These are phyloP conservation scores for Lindgomyces ingoldianus DNA, from an alignment of 495 filamentous ascomycete genomes.

Conservation along the genomic window DNA sequence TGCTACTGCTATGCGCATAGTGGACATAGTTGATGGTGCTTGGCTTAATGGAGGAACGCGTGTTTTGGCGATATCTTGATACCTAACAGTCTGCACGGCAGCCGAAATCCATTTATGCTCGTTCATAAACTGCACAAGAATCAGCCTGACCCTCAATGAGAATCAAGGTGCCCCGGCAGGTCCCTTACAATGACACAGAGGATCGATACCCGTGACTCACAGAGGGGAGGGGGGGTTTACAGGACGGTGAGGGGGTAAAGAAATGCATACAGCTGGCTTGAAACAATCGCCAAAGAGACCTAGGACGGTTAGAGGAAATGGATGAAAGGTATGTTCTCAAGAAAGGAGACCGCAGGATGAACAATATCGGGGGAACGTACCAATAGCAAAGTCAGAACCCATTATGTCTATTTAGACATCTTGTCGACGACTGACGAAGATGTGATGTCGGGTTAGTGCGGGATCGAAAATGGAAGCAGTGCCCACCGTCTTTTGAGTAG, in stretches of 20 bases:
- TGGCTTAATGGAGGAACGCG: neutral
- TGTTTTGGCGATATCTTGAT: neutral
- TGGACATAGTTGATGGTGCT: slow-evolving; percentile 21
- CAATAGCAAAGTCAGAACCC: slow-evolving; percentile 15
- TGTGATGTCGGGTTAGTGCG: slow-evolving; percentile 9
- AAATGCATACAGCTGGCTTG: slow-evolving; percentile 8
- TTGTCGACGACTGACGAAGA: neutral
- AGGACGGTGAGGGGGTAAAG: slow-evolving; percentile 24
- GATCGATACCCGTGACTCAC: slow-evolving; percentile 30
- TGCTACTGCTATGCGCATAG: slow-evolving; percentile 72
- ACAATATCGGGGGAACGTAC: neutral
- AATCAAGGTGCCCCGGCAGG: slow-evolving; percentile 5
- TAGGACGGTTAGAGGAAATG: slow-evolving; percentile 24
- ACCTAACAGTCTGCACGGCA: neutral
- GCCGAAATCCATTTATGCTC: slow-evolving; percentile 33
- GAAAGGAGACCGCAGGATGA: neutral
- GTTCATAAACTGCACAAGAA: slow-evolving; percentile 14
- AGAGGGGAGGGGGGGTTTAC: slow-evolving; percentile 6
- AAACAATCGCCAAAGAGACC: neutral
- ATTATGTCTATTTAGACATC: slow-evolving; percentile 8
- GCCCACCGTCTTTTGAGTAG: slow-evolving; percentile 26
- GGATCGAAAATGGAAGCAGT: neutral
- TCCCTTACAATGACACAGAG: slow-evolving; percentile 11
- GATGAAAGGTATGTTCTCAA: neutral
- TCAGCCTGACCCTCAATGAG: slow-evolving; percentile 26